phyloP scores from a whole-genome alignment of 129 eudicot species.

The Daucus carota region DNA sequence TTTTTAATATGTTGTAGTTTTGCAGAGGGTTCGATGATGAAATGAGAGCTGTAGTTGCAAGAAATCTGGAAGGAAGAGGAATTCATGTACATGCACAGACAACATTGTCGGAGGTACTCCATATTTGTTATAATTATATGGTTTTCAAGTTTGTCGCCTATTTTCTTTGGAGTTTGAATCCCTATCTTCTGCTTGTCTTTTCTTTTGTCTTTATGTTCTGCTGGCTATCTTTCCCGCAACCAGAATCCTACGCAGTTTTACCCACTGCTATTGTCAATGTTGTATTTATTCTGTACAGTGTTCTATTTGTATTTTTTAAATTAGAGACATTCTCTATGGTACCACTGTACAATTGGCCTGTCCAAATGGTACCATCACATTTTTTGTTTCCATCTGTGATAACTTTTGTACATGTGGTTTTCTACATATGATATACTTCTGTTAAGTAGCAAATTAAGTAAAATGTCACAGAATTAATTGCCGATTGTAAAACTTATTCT shows the following conservation, averaged over 20 bases:
- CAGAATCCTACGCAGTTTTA: background rate
- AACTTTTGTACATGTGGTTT: too few relatives aligned
- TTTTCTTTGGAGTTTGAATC: background rate
- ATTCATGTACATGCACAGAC: constrained; percentile 70
- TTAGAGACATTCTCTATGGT: too few relatives aligned
- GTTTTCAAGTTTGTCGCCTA: constrained; percentile 8
- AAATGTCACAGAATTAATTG: too few relatives aligned
- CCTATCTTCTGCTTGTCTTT: background rate
- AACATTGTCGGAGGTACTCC: constrained; percentile 53
- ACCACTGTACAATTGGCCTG: too few relatives aligned
- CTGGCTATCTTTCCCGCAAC: background rate
- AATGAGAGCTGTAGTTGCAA: constrained; percentile 92
- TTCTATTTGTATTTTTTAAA: too few relatives aligned
- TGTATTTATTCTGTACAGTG: background rate
- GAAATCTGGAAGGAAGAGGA: constrained; percentile 96
- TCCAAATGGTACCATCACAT: too few relatives aligned
- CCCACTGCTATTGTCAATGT: background rate
- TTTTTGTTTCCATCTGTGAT: too few relatives aligned
- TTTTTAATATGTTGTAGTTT: background rate
- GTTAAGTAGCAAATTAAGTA: too few relatives aligned
- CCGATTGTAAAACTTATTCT: too few relatives aligned
- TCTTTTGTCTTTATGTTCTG: background rate
- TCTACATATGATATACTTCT: too few relatives aligned
- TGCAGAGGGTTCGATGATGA: constrained; percentile 99
- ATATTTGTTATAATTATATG: background rate